Percentiles rank a stretch among this genome's conserved stretches.
phyloP scores from a whole-genome alignment of 2,329 filamentous ascomycete genomes.

The Madurella fahalii region DNA sequence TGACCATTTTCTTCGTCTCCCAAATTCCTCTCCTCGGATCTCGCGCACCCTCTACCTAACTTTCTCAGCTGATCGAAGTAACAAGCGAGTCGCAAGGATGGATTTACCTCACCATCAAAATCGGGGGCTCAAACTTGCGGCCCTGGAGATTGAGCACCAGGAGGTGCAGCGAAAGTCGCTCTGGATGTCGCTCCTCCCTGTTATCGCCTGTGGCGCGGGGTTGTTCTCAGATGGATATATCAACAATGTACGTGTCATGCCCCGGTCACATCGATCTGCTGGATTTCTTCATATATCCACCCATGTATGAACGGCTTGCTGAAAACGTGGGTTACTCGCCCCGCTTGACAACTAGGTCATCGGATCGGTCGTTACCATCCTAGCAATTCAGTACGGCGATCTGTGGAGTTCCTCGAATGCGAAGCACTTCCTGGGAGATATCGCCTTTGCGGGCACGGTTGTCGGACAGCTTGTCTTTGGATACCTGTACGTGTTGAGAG shows the following conservation, averaged over 20 bases:
- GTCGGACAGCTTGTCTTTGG: constrained; percentile 79
- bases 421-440: constrained; percentile 70
- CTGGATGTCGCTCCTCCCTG: constrained; percentile 49
- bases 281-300: background rate
- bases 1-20: no score
- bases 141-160: background rate
- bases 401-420: constrained; percentile 67
- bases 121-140: background rate
- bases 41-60: no score
- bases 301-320: background rate
- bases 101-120: background rate
- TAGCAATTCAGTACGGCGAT: constrained; percentile 62
- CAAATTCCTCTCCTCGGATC: no score
- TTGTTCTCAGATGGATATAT: constrained; percentile 91
- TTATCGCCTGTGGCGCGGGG: constrained; percentile 84
- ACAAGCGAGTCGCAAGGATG: no score
- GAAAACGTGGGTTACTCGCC: background rate
- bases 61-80: no score
- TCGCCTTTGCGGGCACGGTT: constrained; percentile 83
- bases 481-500: constrained; percentile 47
- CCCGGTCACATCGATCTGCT: background rate
- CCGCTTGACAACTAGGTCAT: constrained; percentile 58
- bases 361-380: constrained; percentile 77
- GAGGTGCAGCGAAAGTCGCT: constrained; percentile 14
- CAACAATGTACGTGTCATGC: constrained; percentile 60